Evolutionary conservation across 2,329 filamentous ascomycete species (phyloP).

Genomic region (Aspergillus texensis): DNA sequence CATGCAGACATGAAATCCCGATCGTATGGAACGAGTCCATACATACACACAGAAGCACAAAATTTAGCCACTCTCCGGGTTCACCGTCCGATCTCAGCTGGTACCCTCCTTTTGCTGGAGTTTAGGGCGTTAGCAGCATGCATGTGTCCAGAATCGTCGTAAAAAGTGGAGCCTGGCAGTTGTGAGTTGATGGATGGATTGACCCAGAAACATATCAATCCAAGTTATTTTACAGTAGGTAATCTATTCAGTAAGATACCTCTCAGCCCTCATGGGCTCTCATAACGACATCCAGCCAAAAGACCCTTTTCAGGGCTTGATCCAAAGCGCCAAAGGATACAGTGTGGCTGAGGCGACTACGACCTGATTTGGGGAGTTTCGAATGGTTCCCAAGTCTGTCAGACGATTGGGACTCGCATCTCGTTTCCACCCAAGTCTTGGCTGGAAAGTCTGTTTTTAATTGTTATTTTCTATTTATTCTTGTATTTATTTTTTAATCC

Average conservation of each 20-base stretch:
- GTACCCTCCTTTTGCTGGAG: conserved; percentile 12
- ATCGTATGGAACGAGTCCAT: conserved; percentile 27
- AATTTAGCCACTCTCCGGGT: conserved; percentile 21
- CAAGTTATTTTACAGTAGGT: neutral
- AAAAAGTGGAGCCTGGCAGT: conserved; percentile 18
- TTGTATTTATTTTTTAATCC: neutral
- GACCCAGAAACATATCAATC: neutral
- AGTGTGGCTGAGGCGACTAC: neutral
- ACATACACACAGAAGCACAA: conserved; percentile 4
- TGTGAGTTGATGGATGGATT: neutral
- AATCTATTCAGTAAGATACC: neutral
- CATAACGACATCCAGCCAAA: neutral
- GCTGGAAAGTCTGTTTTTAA: neutral
- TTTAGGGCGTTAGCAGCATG: conserved; percentile 22
- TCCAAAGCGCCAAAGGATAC: neutral
- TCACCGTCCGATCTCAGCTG: conserved; percentile 29
- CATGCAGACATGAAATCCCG: conserved; percentile 24
- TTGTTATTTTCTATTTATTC: neutral
- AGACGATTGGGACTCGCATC: conserved; percentile 6
- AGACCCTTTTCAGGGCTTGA: neutral
- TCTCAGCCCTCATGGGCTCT: neutral
- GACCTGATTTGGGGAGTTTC: conserved; percentile 20
- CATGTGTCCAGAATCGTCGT: conserved; percentile 28
- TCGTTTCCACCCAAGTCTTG: conserved; percentile 3
- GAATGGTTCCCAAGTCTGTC: conserved; percentile 11